Conservation (phyloP, 345 rosid genomes). For the Combretum micranthum region DNA sequence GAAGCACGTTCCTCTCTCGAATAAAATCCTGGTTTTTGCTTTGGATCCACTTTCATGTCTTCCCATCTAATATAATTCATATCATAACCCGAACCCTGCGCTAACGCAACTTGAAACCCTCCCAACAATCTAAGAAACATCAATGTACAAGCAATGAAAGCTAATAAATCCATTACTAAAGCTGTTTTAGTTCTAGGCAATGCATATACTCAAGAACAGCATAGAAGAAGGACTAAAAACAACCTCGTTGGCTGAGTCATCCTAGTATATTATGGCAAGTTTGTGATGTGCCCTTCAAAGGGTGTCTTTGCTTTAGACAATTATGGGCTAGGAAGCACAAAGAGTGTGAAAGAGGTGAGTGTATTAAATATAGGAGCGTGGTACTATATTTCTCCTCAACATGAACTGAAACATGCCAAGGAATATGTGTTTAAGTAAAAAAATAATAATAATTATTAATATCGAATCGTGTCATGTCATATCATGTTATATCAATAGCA, state of each 20-base stretch:
- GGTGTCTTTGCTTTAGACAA: not conserved
- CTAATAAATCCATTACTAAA: not conserved
- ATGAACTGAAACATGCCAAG: not conserved
- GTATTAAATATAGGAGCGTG: slow-evolving; percentile 55
- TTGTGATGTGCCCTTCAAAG: too few relatives aligned
- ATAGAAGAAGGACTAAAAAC: too few relatives aligned
- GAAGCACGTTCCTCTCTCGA: slow-evolving; percentile 20
- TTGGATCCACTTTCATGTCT: slow-evolving; percentile 46
- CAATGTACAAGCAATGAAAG: slow-evolving; percentile 9
- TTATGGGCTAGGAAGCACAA: slow-evolving; percentile 12
- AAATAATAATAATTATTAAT: too few relatives aligned
- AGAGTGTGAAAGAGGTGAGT: slow-evolving; percentile 45
- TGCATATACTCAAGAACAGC: not conserved
- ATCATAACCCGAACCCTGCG: not conserved
- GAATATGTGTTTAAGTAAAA: not conserved
- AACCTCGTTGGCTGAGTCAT: too few relatives aligned
- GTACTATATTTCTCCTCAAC: slow-evolving; percentile 4
- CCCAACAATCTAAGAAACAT: slow-evolving; percentile 6
- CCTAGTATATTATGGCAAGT: too few relatives aligned
- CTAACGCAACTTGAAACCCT: slow-evolving; percentile 10
- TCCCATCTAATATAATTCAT: slow-evolving; percentile 60
- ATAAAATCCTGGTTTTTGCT: slow-evolving; percentile 14
- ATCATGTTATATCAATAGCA: too few relatives aligned
- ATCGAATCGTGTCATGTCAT: too few relatives aligned
- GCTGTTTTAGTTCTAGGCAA: not conserved